phyloP scores from a whole-genome alignment of 140 eudicot species.

The Senecio squalidus region DNA sequence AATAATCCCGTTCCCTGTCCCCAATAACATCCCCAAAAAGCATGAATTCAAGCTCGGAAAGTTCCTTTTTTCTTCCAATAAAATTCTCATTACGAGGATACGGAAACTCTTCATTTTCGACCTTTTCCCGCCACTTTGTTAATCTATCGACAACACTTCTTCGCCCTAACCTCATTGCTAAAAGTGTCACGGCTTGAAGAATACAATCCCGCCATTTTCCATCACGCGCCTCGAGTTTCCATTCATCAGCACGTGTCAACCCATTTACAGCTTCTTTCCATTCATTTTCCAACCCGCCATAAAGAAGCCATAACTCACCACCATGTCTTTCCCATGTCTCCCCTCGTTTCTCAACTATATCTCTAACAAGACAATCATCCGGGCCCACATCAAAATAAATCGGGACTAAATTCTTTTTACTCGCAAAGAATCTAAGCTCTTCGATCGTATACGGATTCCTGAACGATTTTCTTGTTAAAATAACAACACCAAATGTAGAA shows the following conservation, averaged over 20 bases:
- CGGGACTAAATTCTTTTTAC: conserved; percentile 91
- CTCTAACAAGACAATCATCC: conserved; percentile 88
- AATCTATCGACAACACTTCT: conserved; percentile 88
- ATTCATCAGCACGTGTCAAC: conserved; percentile 82
- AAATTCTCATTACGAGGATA: conserved; percentile 84
- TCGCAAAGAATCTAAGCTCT: conserved; percentile 75
- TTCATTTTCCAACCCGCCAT: conserved; percentile 83
- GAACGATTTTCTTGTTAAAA: conserved; percentile 78
- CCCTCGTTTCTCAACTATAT: conserved; percentile 81
- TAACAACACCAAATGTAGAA: conserved; percentile 80
- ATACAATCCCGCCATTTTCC: conserved; percentile 98
- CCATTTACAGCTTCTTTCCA: conserved; percentile 85
- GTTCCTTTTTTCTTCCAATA: conserved; percentile 86
- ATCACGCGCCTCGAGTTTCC: conserved; percentile 92
- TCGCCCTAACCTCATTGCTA: conserved; percentile 82
- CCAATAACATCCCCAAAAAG: conserved; percentile 92
- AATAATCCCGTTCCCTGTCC: conserved; percentile 75
- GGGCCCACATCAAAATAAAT: conserved; percentile 87
- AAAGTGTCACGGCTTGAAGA: conserved; percentile 72
- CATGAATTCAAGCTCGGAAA: conserved; percentile 86
- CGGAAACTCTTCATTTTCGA: conserved; percentile 88
- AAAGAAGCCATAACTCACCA: conserved; percentile 71
- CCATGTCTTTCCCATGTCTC: conserved; percentile 83
- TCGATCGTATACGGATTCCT: conserved; percentile 85
- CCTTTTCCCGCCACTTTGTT: conserved; percentile 84